Base-by-base conservation (phyloP, 345 rosid genomes). In the Cardiospermum halicacabum region DNA sequence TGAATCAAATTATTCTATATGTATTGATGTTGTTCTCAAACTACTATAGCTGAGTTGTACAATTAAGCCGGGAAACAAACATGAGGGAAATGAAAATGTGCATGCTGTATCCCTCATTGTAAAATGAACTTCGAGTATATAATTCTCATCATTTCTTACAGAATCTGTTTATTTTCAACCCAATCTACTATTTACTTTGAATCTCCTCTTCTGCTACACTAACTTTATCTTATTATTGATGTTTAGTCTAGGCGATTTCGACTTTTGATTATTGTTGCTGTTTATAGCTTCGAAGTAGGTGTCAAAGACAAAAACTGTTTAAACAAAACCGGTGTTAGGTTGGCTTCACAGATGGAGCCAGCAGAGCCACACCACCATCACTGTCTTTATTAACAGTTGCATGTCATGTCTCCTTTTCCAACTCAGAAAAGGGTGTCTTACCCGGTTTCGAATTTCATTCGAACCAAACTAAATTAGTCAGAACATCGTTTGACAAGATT, bases 31-130 rank as follows among this genome's bases (percentile, higher is more conserved):
- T 70, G 58, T 67, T 62, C 69, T 27, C 68, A 45, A 71, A 60
- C 64, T 59, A 42, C n/a, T 65, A 42, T 47, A 70, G 60, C n/a
- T 61, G 74, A 80, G 76, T 45, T 71, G 74, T 76, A 72, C 28
- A 64, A 74, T 67, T 69, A 62, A 69, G 64, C 66, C 62, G 68
- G 77, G 76, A 67, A 69, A 78, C 56, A 67, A 69, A 78, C 56
- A 58, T 65, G 51, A 39, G 64, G 58, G 59, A 28, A 49, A 71
- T 59, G 72, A 42, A 71, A 63, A 25, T 42, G 74, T 49, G 63
- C 53, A 24, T 39, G 69, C 22, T 49, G 57, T 69, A 70, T 62
- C 64, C 75, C 32, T 51, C 42, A 15, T 60, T 69, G 76, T 68
- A 69, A 68, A 69, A 62, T 65, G 69, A 56, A 61, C 51, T 76